These are phyloP conservation scores for Volvox africanus DNA, from an alignment of 139 green algal genomes.

Conservation along the genomic window DNA sequence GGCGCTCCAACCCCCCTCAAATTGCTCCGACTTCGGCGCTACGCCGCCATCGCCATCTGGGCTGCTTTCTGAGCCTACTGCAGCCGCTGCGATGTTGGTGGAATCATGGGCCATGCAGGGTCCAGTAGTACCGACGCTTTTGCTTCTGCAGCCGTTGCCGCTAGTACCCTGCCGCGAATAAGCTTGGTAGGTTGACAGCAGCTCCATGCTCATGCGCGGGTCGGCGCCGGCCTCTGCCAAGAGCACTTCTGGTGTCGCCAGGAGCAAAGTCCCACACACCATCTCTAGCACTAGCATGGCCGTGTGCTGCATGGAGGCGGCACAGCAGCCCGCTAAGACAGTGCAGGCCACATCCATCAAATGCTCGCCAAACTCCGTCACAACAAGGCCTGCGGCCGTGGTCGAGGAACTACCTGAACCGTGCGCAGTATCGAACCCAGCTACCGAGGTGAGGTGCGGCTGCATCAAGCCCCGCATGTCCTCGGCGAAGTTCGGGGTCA, in stretches of 20 bases:
- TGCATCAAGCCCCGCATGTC: background rate
- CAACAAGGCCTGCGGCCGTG: too few species aligned
- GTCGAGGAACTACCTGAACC: too few species aligned
- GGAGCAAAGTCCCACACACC: background rate
- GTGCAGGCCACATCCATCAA: conserved; percentile 36
- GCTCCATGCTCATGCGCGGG: background rate
- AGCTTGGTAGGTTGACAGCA: background rate
- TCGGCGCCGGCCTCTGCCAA: conserved; percentile 34
- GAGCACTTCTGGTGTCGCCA: conserved; percentile 38
- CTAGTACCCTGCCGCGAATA: background rate
- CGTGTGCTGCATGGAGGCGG: conserved; percentile 1
- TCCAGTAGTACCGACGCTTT: background rate
- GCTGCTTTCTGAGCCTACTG: background rate
- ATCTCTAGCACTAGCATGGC: conserved; percentile 9
- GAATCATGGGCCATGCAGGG: too few species aligned
- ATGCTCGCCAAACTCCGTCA: conserved; percentile 8
- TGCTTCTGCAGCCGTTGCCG: background rate
- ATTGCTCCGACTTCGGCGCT: background rate
- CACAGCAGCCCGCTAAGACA: conserved; percentile 23
- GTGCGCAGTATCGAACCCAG: background rate
- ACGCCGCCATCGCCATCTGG: background rate
- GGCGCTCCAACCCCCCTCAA: background rate
- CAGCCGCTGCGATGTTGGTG: background rate
- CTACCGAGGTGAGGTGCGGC: background rate
- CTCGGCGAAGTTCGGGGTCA: background rate